Conservation (phyloP, 2,329 filamentous ascomycete species). For the Aphanocladium album region DNA sequence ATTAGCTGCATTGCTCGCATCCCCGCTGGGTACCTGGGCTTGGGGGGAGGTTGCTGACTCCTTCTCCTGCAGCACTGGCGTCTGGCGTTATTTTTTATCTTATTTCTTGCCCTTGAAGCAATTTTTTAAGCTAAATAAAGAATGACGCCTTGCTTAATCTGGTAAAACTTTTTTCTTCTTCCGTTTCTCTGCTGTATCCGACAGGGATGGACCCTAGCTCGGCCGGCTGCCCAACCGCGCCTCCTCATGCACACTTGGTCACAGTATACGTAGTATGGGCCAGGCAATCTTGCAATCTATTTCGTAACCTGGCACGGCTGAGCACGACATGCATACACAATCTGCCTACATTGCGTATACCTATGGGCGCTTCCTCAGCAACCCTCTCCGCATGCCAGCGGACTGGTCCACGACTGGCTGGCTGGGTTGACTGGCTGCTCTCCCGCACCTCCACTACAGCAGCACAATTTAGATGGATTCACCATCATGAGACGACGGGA, state of each 20-base stretch:
- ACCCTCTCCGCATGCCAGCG: too few relatives aligned
- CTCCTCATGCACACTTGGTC: background rate
- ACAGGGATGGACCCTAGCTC: background rate
- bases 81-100: too few relatives aligned
- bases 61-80: too few relatives aligned
- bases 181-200: background rate
- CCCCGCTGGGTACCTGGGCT: background rate
- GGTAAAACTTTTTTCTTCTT: too few relatives aligned
- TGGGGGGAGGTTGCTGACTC: background rate
- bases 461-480: too few relatives aligned
- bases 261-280: background rate
- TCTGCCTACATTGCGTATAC: background rate
- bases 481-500: background rate
- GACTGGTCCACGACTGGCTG: background rate
- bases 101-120: too few relatives aligned
- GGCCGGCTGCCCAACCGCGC: background rate
- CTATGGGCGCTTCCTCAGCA: background rate
- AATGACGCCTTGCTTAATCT: too few relatives aligned
- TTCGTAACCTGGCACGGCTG: background rate
- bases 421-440: too few relatives aligned
- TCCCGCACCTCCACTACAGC: background rate
- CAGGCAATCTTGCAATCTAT: background rate
- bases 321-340: slow-evolving; percentile 11
- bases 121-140: background rate
- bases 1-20: background rate